These are phyloP conservation scores for Proliferodiscus dingleyae DNA, from an alignment of 2,329 filamentous ascomycete species.

Conservation along the genomic window DNA sequence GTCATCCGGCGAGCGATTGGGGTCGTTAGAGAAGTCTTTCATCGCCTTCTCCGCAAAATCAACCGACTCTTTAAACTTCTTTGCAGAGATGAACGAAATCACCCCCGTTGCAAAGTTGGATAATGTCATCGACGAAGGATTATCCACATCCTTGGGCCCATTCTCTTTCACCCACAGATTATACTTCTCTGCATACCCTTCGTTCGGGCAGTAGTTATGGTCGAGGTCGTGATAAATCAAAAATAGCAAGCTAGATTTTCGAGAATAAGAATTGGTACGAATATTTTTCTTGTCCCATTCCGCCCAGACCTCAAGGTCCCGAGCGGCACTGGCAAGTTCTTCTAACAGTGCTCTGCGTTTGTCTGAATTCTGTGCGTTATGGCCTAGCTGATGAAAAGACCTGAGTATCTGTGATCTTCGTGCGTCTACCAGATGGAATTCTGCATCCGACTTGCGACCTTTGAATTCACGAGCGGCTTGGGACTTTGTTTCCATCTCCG, in stretches of 20 bases:
- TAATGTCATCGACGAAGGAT: background rate
- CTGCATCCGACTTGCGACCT: background rate
- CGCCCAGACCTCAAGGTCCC: background rate
- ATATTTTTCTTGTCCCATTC: background rate
- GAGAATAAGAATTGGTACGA: background rate
- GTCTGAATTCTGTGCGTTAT: background rate
- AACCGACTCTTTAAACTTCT: background rate
- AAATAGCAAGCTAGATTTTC: background rate
- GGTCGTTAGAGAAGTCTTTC: background rate
- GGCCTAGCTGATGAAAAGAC: background rate
- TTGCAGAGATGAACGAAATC: background rate
- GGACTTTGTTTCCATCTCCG: background rate
- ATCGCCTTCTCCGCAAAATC: background rate
- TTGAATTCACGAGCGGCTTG: background rate
- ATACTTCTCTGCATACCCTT: background rate
- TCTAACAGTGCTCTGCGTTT: background rate
- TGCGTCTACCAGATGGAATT: background rate
- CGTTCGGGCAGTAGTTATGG: background rate
- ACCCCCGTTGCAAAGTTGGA: background rate
- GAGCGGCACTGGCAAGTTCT: background rate
- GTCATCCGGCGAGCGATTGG: background rate
- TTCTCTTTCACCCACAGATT: background rate
- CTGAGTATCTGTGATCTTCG: background rate
- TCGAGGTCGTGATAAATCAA: background rate
- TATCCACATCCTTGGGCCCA: background rate